Evolutionary conservation across 768 basidiomycete species (phyloP), one percentile per base, ranked within the genome.

Genomic region (Pleurotus sapidus): DNA sequence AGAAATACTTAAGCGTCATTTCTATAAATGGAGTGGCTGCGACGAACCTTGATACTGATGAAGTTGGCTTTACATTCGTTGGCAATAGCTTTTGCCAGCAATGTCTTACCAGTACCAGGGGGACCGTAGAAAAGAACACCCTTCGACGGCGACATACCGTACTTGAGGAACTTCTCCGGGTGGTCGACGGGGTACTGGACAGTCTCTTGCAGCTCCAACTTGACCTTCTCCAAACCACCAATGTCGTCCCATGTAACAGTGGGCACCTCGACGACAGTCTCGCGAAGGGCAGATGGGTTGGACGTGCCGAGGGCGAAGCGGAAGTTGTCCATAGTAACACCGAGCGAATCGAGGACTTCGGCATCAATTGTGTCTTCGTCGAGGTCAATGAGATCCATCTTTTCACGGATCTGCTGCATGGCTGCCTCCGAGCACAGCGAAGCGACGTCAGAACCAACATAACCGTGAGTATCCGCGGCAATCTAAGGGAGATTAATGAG

Each of bases 261-360:
- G 15, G 97, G 97, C 54, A 98, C 95, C 75, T 99, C 97, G 73
- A 99, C 96, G 46, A 98, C 95, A 38, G 97, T 99, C 80, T 99
- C 97, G 72, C 97, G 91, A 49, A 98, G 89, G 12, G 97, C 97
- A 15, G 97, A 98, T 25, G 97, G 97, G 77, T 98, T 98, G 65
- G 95, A 96, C 24, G 88, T 86, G 57, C 97, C 97, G 56, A 99
- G 89, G 3, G 97, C 97, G 72, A 98, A 98, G 59, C 96, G 89
- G 94, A 98, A 98, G 82, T 98, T 98, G 68, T 99, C 97, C 96
- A 98, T 98, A 25, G 97, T 99, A 63, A 99, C 95, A 63, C 97
- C 97, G 49, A 99, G 91, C 5, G 95, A 92, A 74, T 99, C 97
- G 55, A 99, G 89, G 2, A 99, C 96, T 74, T 99, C 97, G 6